Percentiles rank a stretch among this genome's conserved stretches.
phyloP scores from a whole-genome alignment of 164 flowering plant genomes.

The Vitis riparia region DNA sequence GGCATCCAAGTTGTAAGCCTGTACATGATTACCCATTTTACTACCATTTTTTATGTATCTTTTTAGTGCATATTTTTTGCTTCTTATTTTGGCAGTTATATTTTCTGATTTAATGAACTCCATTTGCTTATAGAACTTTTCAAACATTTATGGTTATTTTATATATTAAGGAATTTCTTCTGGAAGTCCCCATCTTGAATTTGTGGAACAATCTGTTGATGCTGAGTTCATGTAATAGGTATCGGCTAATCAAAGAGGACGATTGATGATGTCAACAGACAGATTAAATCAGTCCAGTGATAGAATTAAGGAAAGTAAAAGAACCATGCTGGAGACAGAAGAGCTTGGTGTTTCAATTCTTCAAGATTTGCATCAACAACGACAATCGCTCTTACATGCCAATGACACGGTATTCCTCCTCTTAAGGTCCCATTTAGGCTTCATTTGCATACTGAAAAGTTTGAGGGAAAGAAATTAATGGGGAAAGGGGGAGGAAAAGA shows the following conservation, averaged over 20 bases:
- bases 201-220: constrained; percentile 3
- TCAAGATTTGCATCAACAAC: constrained; percentile 62
- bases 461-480: too few relatives aligned
- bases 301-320: constrained; percentile 59
- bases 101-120: background rate
- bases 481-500: too few relatives aligned
- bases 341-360: constrained; percentile 79
- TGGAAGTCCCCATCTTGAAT: background rate
- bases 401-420: constrained; percentile 42
- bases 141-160: background rate
- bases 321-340: constrained; percentile 76
- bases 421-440: too few relatives aligned
- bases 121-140: too few relatives aligned
- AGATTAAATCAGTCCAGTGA: constrained; percentile 45
- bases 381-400: constrained; percentile 61
- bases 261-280: constrained; percentile 52
- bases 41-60: too few relatives aligned
- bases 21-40: background rate
- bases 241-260: constrained; percentile 58
- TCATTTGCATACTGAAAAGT: too few relatives aligned
- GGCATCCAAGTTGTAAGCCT: background rate
- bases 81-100: background rate
- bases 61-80: too few relatives aligned
- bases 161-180: background rate
- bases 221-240: constrained; percentile 28